Conservation (phyloP, 2,329 filamentous ascomycete species). For the Cercospora nicotianae region DNA sequence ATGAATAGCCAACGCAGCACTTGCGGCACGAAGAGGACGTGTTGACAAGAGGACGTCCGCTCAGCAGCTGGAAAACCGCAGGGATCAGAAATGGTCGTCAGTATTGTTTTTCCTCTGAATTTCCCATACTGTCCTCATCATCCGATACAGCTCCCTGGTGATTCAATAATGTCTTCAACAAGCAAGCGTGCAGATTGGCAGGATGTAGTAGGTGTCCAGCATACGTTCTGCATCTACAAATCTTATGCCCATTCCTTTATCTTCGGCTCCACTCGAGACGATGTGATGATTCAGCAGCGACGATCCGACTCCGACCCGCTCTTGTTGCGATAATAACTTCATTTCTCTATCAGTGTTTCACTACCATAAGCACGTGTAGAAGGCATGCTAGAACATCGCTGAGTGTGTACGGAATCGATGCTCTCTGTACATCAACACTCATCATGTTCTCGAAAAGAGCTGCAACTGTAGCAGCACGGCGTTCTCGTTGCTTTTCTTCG, state of each 20-base stretch:
- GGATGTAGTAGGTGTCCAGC: neutral
- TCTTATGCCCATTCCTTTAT: neutral
- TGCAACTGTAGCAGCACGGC: neutral
- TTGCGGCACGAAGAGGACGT: neutral
- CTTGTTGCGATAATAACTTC: neutral
- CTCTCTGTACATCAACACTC: neutral
- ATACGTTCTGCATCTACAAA: neutral
- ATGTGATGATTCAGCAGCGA: conserved; percentile 7
- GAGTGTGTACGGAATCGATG: neutral
- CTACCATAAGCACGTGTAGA: neutral
- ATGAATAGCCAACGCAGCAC: neutral
- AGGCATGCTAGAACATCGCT: neutral
- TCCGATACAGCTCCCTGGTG: neutral
- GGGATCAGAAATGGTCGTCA: neutral
- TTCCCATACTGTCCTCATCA: neutral
- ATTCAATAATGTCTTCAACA: neutral
- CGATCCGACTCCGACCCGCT: conserved; percentile 5
- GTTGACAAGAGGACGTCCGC: neutral
- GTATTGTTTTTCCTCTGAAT: neutral
- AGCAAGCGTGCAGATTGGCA: neutral
- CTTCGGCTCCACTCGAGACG: neutral
- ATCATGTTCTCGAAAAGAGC: conserved; percentile 19
- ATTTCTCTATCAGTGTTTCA: neutral
- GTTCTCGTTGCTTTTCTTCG: conserved; percentile 45
- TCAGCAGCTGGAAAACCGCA: neutral